Conservation (phyloP, 805 yeast species). For the Vanderwaltozyma verrucispora region DNA sequence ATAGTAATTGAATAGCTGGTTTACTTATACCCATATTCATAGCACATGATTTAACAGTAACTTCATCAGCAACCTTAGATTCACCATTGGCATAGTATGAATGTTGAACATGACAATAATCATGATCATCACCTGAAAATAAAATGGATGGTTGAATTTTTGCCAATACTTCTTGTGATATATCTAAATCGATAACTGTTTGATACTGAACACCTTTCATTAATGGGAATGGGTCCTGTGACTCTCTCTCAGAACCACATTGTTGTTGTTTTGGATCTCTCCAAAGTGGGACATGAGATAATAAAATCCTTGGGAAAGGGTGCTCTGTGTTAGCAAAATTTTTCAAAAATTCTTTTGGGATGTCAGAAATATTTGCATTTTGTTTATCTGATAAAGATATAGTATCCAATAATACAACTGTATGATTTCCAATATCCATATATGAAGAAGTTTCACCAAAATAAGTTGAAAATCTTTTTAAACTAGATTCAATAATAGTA, state of each 20-base stretch:
- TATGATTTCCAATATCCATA: constrained; percentile 53
- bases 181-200: constrained; percentile 61
- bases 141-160: constrained; percentile 54
- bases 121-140: constrained; percentile 96
- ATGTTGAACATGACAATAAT: constrained; percentile 76
- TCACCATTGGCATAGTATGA: constrained; percentile 18
- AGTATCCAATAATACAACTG: constrained; percentile 69
- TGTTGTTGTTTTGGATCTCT: constrained; percentile 49
- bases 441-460: constrained; percentile 62
- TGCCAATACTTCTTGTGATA: constrained; percentile 49
- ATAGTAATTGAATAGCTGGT: constrained; percentile 81
- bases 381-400: constrained; percentile 63
- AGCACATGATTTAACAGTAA: constrained; percentile 79
- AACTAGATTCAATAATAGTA: constrained; percentile 45
- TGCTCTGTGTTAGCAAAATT: constrained; percentile 25
- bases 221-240: constrained; percentile 53
- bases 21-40: constrained; percentile 84
- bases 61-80: constrained; percentile 44
- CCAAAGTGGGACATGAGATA: constrained; percentile 83
- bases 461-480: constrained; percentile 52
- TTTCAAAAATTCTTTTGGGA: constrained; percentile 45
- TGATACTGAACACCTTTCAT: constrained; percentile 77
- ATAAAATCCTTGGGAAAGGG: constrained; percentile 48
- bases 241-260: constrained; percentile 77
- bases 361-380: constrained; percentile 33